Evolutionary conservation across 2,329 filamentous ascomycete species (phyloP).

Genomic region (Plectosphaerella sp.): DNA sequence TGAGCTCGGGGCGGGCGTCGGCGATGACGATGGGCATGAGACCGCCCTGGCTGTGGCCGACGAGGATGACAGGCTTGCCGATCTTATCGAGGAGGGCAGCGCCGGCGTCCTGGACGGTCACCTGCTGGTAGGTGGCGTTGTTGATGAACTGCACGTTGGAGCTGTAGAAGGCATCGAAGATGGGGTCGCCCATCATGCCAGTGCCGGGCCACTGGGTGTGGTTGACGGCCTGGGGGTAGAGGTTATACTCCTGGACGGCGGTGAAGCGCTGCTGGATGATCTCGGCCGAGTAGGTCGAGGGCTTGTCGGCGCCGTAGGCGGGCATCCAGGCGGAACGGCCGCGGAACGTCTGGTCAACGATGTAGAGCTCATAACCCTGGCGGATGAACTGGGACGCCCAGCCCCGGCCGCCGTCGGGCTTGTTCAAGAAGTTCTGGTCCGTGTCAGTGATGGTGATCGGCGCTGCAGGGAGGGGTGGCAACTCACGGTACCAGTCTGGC

Average conservation of each 20-base stretch:
- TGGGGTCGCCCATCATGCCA: slow-evolving; percentile 30
- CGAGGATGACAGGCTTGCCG: slow-evolving; percentile 30
- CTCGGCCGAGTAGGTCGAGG: slow-evolving; percentile 24
- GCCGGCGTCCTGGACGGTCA: slow-evolving; percentile 30
- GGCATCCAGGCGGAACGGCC: slow-evolving; percentile 39
- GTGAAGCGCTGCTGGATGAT: slow-evolving; percentile 32
- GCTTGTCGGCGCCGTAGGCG: slow-evolving; percentile 15
- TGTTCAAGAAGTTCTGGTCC: slow-evolving; percentile 38
- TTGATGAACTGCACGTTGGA: slow-evolving; percentile 31
- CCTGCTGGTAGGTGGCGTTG: slow-evolving; percentile 28
- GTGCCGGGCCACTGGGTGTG: slow-evolving; percentile 40
- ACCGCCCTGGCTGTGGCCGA: slow-evolving; percentile 43
- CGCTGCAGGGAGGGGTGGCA: background rate
- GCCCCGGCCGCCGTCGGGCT: slow-evolving; percentile 38
- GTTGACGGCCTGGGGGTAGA: slow-evolving; percentile 32
- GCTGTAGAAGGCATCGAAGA: slow-evolving; percentile 36
- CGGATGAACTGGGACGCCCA: slow-evolving; percentile 43
- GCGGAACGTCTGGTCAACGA: slow-evolving; percentile 40
- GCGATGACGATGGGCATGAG: slow-evolving; percentile 34
- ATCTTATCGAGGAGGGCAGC: slow-evolving; percentile 37
- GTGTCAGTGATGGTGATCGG: too few relatives aligned
- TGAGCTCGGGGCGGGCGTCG: slow-evolving; percentile 33
- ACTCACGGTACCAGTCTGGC: slow-evolving; percentile 33
- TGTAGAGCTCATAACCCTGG: slow-evolving; percentile 41
- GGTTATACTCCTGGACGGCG: slow-evolving; percentile 22